These are phyloP conservation scores for Xylaria multiplex DNA, from an alignment of 2,329 filamentous ascomycete species.

Conservation along the genomic window DNA sequence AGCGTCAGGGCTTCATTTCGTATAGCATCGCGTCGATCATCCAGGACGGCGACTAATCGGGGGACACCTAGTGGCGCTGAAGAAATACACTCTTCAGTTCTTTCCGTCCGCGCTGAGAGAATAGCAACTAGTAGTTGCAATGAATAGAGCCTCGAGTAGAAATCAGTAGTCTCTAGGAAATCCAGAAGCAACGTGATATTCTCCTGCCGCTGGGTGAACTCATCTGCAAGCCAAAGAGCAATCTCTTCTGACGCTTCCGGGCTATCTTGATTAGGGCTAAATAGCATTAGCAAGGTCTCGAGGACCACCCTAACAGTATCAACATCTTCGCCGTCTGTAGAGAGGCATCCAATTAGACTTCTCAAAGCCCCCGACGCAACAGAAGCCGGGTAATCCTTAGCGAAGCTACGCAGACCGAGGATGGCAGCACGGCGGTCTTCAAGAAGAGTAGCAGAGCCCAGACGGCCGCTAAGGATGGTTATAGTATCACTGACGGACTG, in stretches of 20 bases:
- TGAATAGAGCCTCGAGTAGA: conserved; percentile 90
- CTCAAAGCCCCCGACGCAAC: conserved; percentile 93
- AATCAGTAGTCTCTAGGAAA: conserved; percentile 86
- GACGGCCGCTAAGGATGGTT: conserved; percentile 83
- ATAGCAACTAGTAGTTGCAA: conserved; percentile 90
- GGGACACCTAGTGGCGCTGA: conserved; percentile 89
- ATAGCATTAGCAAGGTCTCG: conserved; percentile 95
- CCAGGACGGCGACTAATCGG: conserved; percentile 82
- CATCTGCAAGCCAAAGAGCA: conserved; percentile 93
- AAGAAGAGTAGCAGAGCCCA: conserved; percentile 88
- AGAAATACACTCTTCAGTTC: conserved; percentile 94
- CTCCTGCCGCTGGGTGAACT: conserved; percentile 97
- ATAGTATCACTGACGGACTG: conserved; percentile 97
- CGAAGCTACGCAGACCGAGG: conserved; percentile 91
- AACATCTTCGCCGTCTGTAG: conserved; percentile 90
- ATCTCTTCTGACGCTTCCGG: conserved; percentile 97
- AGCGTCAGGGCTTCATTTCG: conserved; percentile 89
- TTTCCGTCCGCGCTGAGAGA: conserved; percentile 82
- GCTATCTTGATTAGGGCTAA: conserved; percentile 76
- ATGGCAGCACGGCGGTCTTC: conserved; percentile 96
- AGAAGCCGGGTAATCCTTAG: conserved; percentile 94
- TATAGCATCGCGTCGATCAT: conserved; percentile 86
- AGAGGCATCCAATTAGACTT: conserved; percentile 84
- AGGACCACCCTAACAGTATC: conserved; percentile 95
- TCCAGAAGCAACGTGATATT: conserved; percentile 92